Base-by-base conservation (phyloP, 228 moss, liverwort and hornwort species). In the Sphagnum fallax region DNA sequence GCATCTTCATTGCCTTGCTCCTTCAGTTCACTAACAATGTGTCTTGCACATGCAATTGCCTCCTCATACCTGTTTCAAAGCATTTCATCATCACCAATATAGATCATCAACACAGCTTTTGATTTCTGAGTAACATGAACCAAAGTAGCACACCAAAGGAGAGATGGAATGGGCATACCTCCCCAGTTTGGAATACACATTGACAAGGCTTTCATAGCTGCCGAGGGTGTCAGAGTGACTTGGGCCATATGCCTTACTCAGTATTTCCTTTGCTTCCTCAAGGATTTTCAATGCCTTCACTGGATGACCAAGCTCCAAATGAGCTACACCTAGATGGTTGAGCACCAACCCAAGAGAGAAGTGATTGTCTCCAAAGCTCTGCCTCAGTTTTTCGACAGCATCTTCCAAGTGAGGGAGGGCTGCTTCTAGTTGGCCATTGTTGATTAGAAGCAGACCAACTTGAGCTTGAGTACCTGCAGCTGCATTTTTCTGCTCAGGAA, bases 341-440 rank as follows among this genome's bases (percentile, higher is more conserved):
- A 84, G 74, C 63, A 84, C 84, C 81, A 84, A 78, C 15, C 75
- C 84, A 52, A 84, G 81, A 51, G 84, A 78, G 64, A 78, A 81
- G 68, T 76, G 77, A 60, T 81, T 70, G 32, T 81, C 75, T 16
- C 84, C 81, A 48, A 81, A 72, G 48, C 80, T 68, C 51, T 78
- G 71, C 65, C 77, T 77, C 4, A 84, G 66, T 64, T 70, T 81
- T 16, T 70, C 64, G 10, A 52, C 84, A 4, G 84, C 84, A 18
- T 59, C 64, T 63, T 84, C 78, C 70, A 84, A 52, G 13, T 71
- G 74, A 10, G 81, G 71, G 49, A 84, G 65, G 9, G 84, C 84
- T 18, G 81, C 81, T 4, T 74, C 69, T 18, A 84, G 78, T 72
- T 78, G 81, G 48, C 84, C 84, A 1, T 72, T 75, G 64, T 81